Evolutionary conservation across 345 rosid genomes (phyloP).

Genomic region (Eutrema heterophyllum): DNA sequence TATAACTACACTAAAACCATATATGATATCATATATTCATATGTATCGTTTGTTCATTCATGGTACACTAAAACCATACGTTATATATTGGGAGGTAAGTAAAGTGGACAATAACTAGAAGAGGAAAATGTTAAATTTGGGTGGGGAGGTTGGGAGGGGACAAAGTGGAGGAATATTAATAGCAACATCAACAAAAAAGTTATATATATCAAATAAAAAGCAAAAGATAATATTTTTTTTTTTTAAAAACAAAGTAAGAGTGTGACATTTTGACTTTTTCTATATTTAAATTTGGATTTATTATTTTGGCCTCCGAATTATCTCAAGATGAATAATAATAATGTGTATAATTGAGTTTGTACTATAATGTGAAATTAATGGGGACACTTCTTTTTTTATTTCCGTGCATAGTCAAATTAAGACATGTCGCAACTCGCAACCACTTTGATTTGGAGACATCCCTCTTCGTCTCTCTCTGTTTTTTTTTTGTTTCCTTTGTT

Average conservation of each 20-base stretch:
- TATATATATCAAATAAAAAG: conserved; percentile 25
- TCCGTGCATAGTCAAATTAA: conserved; percentile 16
- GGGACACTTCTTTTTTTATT: conserved; percentile 4
- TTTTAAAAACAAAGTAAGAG: conserved; percentile 14
- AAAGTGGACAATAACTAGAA: conserved; percentile 15
- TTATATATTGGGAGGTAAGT: conserved; percentile 6
- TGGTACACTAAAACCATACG: background rate
- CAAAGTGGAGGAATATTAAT: conserved; percentile 95
- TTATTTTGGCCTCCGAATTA: background rate
- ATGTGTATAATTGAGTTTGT: conserved; percentile 24
- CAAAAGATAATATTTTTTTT: conserved; percentile 8
- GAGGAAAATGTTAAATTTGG: conserved; percentile 17
- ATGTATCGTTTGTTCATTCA: background rate
- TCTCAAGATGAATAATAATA: conserved; percentile 9
- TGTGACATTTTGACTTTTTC: conserved; percentile 32
- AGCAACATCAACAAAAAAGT: conserved; percentile 38
- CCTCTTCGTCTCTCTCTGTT: background rate
- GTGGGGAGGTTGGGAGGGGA: conserved; percentile 48
- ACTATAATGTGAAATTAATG: conserved; percentile 13
- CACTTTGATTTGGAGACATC: background rate
- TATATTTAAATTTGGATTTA: conserved; percentile 16
- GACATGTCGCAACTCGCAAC: conserved; percentile 11
- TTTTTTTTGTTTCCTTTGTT: background rate
- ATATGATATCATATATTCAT: background rate
- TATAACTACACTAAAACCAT: background rate